Evolutionary conservation across 2,329 filamentous ascomycete genomes (phyloP).

Genomic region (Fusarium buharicum): DNA sequence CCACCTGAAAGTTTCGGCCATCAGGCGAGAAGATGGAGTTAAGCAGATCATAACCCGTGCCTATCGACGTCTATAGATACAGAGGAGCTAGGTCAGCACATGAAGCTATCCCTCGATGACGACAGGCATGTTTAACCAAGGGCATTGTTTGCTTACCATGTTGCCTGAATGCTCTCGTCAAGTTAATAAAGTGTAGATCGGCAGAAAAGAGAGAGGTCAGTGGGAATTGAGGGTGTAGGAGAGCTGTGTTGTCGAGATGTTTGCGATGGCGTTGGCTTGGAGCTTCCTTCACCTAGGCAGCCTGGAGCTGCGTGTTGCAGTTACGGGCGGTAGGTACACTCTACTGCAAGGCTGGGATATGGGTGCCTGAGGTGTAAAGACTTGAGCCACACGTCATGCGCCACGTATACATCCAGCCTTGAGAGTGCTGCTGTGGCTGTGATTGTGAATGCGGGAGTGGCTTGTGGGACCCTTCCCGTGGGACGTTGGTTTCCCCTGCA

Average conservation of each 20-base stretch:
- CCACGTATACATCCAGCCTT: constrained; percentile 17
- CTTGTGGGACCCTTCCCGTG: constrained; percentile 22
- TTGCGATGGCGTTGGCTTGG: constrained; percentile 46
- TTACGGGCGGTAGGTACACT: constrained; percentile 20
- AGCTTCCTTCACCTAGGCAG: constrained; percentile 55
- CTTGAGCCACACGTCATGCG: not conserved
- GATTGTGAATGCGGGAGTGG: constrained; percentile 42
- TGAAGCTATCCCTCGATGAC: constrained; percentile 42
- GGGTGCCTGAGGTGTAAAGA: constrained; percentile 48
- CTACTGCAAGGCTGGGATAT: constrained; percentile 43
- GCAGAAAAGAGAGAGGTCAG: constrained; percentile 10
- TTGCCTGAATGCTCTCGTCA: constrained; percentile 40
- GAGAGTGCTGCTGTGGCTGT: constrained; percentile 19
- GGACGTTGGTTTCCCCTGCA: constrained; percentile 36
- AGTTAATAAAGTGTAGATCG: constrained; percentile 8
- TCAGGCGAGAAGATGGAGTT: constrained; percentile 99
- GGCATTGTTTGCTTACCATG: constrained; percentile 47
- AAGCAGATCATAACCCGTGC: constrained; percentile 98
- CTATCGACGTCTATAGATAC: constrained; percentile 89
- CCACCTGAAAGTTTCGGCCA: constrained; percentile 98
- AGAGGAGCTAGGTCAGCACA: constrained; percentile 39
- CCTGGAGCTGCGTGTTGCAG: constrained; percentile 56
- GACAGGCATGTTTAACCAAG: constrained; percentile 25
- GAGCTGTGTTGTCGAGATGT: constrained; percentile 34
- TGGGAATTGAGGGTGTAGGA: constrained; percentile 26